Percentiles rank a stretch among this genome's conserved stretches.
Evolutionary conservation across 2,329 filamentous ascomycete species (phyloP).

Genomic region (Alternaria brassicae): DNA sequence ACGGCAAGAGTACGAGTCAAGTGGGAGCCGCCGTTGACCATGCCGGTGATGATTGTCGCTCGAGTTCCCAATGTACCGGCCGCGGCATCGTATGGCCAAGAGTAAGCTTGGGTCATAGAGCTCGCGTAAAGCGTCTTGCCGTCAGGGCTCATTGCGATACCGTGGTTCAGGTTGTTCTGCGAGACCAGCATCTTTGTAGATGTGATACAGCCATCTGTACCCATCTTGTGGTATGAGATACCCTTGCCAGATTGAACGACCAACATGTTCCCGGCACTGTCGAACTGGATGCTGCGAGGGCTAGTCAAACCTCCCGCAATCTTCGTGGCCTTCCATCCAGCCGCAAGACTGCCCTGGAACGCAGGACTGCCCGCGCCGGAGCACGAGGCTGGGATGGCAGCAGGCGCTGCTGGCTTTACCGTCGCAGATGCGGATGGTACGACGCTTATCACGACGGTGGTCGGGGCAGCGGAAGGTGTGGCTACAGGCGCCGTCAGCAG

Average conservation of each 20-base stretch:
- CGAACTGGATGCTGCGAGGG: slow-evolving; percentile 44
- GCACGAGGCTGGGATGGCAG: slow-evolving; percentile 42
- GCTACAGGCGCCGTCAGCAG: slow-evolving; percentile 37
- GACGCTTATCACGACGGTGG: slow-evolving; percentile 33
- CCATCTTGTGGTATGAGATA: slow-evolving; percentile 41
- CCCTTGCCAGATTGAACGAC: slow-evolving; percentile 46
- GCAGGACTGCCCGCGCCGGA: slow-evolving; percentile 35
- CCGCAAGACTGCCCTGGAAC: slow-evolving; percentile 34
- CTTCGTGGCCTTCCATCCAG: slow-evolving; percentile 46
- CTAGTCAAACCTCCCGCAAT: slow-evolving; percentile 39
- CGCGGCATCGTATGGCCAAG: slow-evolving; percentile 68
- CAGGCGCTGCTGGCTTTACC: slow-evolving; percentile 22
- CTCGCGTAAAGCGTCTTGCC: slow-evolving; percentile 63
- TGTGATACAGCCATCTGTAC: slow-evolving; percentile 38
- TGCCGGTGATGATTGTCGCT: slow-evolving; percentile 69
- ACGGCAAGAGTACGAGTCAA: slow-evolving; percentile 71
- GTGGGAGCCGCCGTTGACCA: slow-evolving; percentile 61
- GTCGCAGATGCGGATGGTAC: slow-evolving; percentile 24
- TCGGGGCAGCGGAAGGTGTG: slow-evolving; percentile 22
- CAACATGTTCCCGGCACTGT: slow-evolving; percentile 44
- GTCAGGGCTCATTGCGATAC: slow-evolving; percentile 56
- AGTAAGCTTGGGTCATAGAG: slow-evolving; percentile 63
- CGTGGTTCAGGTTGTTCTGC: slow-evolving; percentile 56
- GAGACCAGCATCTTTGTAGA: slow-evolving; percentile 44
- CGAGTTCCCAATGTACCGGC: slow-evolving; percentile 55